Base-by-base conservation (phyloP, 2,329 filamentous ascomycete genomes). In the Aspergillus proliferans region DNA sequence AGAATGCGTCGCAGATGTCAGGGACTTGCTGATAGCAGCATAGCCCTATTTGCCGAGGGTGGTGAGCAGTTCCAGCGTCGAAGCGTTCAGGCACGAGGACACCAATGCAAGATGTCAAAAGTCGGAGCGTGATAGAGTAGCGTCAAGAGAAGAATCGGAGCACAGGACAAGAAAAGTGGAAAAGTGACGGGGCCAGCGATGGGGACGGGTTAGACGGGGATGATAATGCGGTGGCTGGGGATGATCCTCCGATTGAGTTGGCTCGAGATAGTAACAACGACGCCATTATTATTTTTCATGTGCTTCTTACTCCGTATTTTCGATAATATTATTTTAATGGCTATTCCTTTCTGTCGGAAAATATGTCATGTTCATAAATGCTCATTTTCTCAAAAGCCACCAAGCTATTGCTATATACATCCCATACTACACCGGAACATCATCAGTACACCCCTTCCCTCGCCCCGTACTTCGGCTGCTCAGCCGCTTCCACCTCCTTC, bases 391-490 rank as follows among this genome's bases (percentile, higher is more conserved):
- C 26, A 30, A 4, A 30, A 30, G 26, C 26, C 26, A 4, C 5
- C 26, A 30, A 30, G 8, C 26, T 30, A 30, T n/a, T 15, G 6
- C 34, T 38, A 38, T 38, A 38, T 19, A 38, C 6, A 12, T 6
- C 15, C 4, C 38, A 40, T 19, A n/a, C 15, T 19, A 40, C 19
- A 30, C 10, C 10, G 26, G 7, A 36, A 47, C 14, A 30, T 28
- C 39, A 44, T 43, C 41, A 19, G 56, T 83, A 84, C 5, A 76
- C 77, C 1, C 71, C 76, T 26, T 63, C 55, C n/a, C 81, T 72
- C 54, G 60, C 57, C 36, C 60, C 58, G 60, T 76, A 84, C 34
- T 57, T 64, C 1, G 76, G 69, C 10, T 75, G 76, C 0, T 71
- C 62, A 1, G 77, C 74, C 4, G 73, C 55, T 43, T 68, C 58